Percentiles rank a stretch among this genome's conserved stretches.
These are phyloP conservation scores for Fusarium virguliforme DNA, from an alignment of 2,329 filamentous ascomycete species.

Conservation along the genomic window DNA sequence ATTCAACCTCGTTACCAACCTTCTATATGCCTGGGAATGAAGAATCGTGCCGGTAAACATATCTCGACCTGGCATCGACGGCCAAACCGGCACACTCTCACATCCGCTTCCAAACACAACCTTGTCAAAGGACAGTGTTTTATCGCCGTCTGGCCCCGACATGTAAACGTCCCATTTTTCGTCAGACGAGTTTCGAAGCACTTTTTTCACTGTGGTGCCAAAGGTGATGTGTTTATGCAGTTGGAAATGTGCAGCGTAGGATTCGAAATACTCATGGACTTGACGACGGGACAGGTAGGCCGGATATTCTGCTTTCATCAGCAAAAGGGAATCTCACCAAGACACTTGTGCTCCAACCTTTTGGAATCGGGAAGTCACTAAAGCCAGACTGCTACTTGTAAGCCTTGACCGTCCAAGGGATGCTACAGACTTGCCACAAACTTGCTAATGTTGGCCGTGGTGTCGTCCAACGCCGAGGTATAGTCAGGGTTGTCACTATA, in stretches of 20 bases:
- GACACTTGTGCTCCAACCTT: background rate
- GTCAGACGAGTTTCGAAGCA: background rate
- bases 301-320: background rate
- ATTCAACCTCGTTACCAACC: background rate
- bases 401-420: background rate
- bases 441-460: slow-evolving; percentile 12
- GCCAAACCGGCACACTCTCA: slow-evolving; percentile 4
- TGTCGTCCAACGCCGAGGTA: slow-evolving; percentile 16
- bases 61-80: background rate
- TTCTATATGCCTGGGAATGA: slow-evolving; percentile 15
- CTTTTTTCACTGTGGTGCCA: background rate
- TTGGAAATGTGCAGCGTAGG: slow-evolving; percentile 11
- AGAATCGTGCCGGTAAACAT: slow-evolving; percentile 13
- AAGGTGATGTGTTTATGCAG: slow-evolving; percentile 13
- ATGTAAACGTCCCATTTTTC: slow-evolving; percentile 10
- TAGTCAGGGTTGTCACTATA: slow-evolving; percentile 10
- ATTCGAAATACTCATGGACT: slow-evolving; percentile 14
- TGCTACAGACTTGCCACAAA: slow-evolving; percentile 4
- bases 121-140: slow-evolving; percentile 6
- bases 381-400: slow-evolving; percentile 10
- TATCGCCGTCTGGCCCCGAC: background rate
- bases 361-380: slow-evolving; percentile 19
- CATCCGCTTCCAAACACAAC: slow-evolving; percentile 9
- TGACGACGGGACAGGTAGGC: slow-evolving; percentile 10
- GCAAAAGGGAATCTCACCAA: background rate